Evolutionary conservation across 306 rosid species (phyloP), one percentile per base, ranked within the genome.

Genomic region (Gastrolobium villosum): DNA sequence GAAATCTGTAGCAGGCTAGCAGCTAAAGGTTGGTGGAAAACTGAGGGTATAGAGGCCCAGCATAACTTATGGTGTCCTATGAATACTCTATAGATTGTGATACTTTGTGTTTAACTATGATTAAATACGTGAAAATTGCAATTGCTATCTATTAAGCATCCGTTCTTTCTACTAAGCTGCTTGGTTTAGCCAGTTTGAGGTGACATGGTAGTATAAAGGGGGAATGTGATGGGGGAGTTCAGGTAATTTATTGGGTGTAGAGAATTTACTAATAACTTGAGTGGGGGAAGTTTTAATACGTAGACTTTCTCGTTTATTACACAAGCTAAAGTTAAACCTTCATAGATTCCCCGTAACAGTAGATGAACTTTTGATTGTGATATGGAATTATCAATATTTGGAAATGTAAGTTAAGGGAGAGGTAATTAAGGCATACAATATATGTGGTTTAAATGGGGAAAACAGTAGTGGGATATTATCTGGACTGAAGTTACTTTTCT

Each of bases 1-100:
- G 55, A 59, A 70, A 79, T 65, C 56, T 50, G 10, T 44, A 31
- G 62, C 72, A 37, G 72, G 40, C 26, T 44, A 31, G 62, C 72
- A 37, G 72, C 48, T 34, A 52, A 52, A 26, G 41, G 50, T 54
- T 4, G 49, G 13, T 57, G 14, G 69, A 74, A 60, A 59, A 36
- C 44, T n/a, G 34, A 60, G 62, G 70, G 45, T 44, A 4, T 30
- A 34, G 56, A 71, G 37, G 65, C 10, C 36, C 39, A 5, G 52
- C 48, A 3, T 59, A n/a, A 52, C 45, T 61, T 68, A 32, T 65
- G 71, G 15, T 39, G 36, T 7, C 55, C 61, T 55, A 31, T 72
- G 56, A 65, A 41, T 65, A 45, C 49, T 43, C 11, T 35, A 1
- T 32, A 31, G 65, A 49, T 28, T 62, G 53, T 35, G 65, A 28